Percentiles rank a stretch among this genome's conserved stretches.
Evolutionary conservation across 2,329 filamentous ascomycete species (phyloP).

Genomic region (Colletotrichum sp.): DNA sequence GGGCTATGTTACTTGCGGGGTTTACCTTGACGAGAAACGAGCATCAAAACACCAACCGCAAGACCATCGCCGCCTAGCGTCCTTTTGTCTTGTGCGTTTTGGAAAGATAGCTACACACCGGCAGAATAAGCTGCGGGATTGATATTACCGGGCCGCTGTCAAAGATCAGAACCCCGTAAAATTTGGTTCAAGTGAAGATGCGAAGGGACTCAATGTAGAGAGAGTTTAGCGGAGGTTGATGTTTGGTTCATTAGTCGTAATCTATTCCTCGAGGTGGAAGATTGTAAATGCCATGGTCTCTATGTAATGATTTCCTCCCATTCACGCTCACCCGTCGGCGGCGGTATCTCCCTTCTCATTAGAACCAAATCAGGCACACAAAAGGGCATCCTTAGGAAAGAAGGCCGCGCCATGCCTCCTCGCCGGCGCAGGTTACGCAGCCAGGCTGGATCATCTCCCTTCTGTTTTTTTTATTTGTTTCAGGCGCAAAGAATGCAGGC

Average conservation of each 20-base stretch:
- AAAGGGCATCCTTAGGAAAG: neutral
- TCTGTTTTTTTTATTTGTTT: neutral
- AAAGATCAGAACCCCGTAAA: neutral
- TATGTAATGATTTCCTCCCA: neutral
- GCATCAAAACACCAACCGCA: neutral
- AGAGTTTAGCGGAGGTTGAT: neutral
- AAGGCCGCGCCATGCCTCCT: constrained; percentile 18
- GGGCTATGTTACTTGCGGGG: neutral
- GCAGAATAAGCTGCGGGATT: neutral
- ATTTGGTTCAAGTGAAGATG: neutral
- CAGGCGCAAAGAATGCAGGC: constrained; percentile 7
- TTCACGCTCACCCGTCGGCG: neutral
- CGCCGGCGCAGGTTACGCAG: constrained; percentile 26
- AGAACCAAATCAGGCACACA: constrained; percentile 1
- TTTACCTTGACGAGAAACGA: neutral
- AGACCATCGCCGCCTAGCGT: neutral
- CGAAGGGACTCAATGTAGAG: neutral
- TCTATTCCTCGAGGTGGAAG: constrained; percentile 9
- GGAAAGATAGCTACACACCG: neutral
- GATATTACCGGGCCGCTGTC: neutral
- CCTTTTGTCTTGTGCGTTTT: neutral
- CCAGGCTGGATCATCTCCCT: constrained; percentile 15
- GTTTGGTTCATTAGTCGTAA: constrained; percentile 16
- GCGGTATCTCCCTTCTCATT: neutral
- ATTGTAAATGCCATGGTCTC: constrained; percentile 5